Base-by-base conservation (phyloP, 768 basidiomycete species). In the Tricholoma sp. region DNA sequence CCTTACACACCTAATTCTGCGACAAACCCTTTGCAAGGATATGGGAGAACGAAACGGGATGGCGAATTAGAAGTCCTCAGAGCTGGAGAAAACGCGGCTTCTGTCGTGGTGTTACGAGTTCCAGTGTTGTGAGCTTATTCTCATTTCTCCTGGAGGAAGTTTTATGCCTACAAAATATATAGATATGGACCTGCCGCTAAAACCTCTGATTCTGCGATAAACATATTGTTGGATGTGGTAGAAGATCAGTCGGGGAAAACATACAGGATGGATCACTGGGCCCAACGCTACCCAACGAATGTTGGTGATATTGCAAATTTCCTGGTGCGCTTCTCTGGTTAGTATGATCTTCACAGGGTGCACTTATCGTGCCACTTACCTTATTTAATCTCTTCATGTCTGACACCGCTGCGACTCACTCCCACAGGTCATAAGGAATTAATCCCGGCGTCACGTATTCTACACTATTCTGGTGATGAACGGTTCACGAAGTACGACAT, bases 201-300 rank as follows among this genome's bases (percentile, higher is more conserved):
- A 59, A 94, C 95, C 65, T 81, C 86, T 3, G 96, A 98, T 65
- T 85, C 86, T 4, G 95, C 96, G 0, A 80, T 98, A 60, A 98
- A 98, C 67, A 78, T 92, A 54, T 79, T 99, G 5, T 70, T 94
- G 27, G 94, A 97, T 68, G 78, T 96, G 32, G 91, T 97, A 0
- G 76, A 83, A 59, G 91, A 95, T 66, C 90, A 89, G 63, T 89
- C 88, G 5, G 91, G 90, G 2, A 94, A 94, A 73, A 75, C 74
- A 34, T 94, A 94, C 76, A 92, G 86, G 70, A 98, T 98, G 96
- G 96, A 99, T 68, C 88, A 96, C 69, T 96, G 86, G 67, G 94
- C 92, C 22, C 91, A 88, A 16, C 82, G 96, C 27, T 96, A 89
- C 72, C 96, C 96, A 0, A 98, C 96, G 22, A 94, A 94, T 64